Conservation (phyloP, 2,329 filamentous ascomycete species). For the Pseudovirgaria hyperparasitica region DNA sequence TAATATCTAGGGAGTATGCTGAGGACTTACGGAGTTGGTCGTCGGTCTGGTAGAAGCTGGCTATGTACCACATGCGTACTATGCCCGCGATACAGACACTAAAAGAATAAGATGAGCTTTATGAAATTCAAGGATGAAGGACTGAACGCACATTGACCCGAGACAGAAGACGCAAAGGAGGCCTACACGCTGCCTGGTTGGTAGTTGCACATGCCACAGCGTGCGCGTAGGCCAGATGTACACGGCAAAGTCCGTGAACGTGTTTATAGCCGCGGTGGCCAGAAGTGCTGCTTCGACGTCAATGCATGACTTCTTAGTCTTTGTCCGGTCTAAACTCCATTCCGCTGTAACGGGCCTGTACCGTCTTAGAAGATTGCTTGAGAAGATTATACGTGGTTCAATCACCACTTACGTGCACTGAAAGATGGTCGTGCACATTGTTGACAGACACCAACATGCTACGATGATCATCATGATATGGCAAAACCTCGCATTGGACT, state of each 20-base stretch:
- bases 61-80: not conserved
- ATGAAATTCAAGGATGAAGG: no score
- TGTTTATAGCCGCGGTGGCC: slow-evolving; percentile 17
- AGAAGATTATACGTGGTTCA: slow-evolving; percentile 5
- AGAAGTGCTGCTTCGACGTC: slow-evolving; percentile 12
- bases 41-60: not conserved
- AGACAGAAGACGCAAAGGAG: slow-evolving; percentile 15
- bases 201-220: slow-evolving; percentile 16
- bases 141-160: slow-evolving; percentile 9
- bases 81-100: slow-evolving; percentile 1
- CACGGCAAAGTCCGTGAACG: slow-evolving; percentile 16
- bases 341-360: slow-evolving; percentile 10
- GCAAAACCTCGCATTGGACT: slow-evolving; percentile 5
- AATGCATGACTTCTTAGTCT: slow-evolving; percentile 14
- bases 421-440: no score
- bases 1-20: no score
- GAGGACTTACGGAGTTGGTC: not conserved
- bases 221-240: slow-evolving; percentile 17
- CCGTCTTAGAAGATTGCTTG: slow-evolving; percentile 11
- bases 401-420: slow-evolving; percentile 10
- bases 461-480: not conserved
- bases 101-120: not conserved
- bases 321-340: not conserved
- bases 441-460: not conserved
- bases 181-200: slow-evolving; percentile 14